Base-by-base conservation (phyloP, 1,284 basidiomycete species). In the Cutaneotrichosporon sp. region DNA sequence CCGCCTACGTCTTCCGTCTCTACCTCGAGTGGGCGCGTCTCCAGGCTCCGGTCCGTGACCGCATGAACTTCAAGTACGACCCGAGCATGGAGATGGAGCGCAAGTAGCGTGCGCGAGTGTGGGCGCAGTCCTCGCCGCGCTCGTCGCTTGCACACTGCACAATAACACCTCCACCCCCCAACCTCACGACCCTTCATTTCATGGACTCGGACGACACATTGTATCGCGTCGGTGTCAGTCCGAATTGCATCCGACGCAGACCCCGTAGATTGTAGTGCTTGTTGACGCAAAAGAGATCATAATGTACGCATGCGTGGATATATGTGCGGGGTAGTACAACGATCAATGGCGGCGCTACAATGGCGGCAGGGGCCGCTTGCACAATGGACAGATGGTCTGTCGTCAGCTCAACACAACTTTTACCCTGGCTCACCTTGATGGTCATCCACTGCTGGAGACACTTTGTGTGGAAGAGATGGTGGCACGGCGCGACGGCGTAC, bases 381-480 rank as follows among this genome's bases (percentile, higher is more conserved):
- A 90, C 60, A 89, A 84, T n/a, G 88, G 88, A 67, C 88, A 91
- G 44, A 90, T 88, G 59, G 87, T 90, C 86, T 88, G 61, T 35
- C 17, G 50, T 49, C 44, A 59, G 46, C 43, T 14, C 14, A 5
- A 2, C 17, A 30, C 26, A 1, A 4, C 17, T 18, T 3, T 15
- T 17, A 15, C 9, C 17, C 26, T 13, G 15, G 66, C 73, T 58
- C 63, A 87, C 87, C 81, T 92, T 92, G 75, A 92, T 88, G 38
- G 86, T 85, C 61, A 92, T 80, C 90, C 90, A 93, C 83, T 88
- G 69, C 8, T 51, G 86, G 26, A 93, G 77, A 76, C 90, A 93
- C 35, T 84, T 84, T 0, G 88, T 90, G 67, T 91, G 89, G 74
- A 93, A 92, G 58, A 92, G 71, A 78, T 93, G 90, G 66, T 87